phyloP scores from a whole-genome alignment of 495 filamentous ascomycete species.

The Penicillium cataractarum region DNA sequence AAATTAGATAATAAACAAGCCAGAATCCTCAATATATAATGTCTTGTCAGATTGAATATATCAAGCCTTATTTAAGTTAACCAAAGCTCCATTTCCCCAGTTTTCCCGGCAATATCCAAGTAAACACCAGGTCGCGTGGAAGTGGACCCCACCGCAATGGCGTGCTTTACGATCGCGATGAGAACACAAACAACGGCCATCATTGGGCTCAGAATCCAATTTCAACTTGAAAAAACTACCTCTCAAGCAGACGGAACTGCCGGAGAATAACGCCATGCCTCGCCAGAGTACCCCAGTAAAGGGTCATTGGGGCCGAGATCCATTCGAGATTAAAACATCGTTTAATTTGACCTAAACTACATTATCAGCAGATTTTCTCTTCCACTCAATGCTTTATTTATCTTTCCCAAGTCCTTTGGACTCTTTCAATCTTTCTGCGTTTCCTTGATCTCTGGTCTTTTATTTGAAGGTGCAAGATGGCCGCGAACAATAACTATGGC shows the following conservation, averaged over 20 bases:
- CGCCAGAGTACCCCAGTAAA: slow-evolving; percentile 8
- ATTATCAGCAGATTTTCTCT: neutral
- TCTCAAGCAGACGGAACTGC: neutral
- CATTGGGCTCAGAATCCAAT: slow-evolving; percentile 2
- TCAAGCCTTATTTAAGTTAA: neutral
- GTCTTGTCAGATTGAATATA: neutral
- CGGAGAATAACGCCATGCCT: slow-evolving; percentile 18
- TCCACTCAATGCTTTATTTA: neutral
- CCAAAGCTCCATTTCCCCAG: neutral
- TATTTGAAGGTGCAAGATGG: slow-evolving; percentile 4
- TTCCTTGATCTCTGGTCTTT: neutral
- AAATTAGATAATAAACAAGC: too few species aligned
- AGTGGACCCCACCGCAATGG: slow-evolving; percentile 15
- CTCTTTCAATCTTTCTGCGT: neutral
- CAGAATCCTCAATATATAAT: too few species aligned
- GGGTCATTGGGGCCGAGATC: slow-evolving; percentile 4
- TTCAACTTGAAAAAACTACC: neutral
- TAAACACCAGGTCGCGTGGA: neutral
- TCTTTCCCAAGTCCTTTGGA: too few species aligned
- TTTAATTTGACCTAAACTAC: neutral
- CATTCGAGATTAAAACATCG: neutral
- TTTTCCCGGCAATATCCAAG: neutral
- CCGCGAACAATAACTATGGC: slow-evolving; percentile 9
- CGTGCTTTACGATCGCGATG: slow-evolving; percentile 28
- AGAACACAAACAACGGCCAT: slow-evolving; percentile 15